Percentiles rank a stretch among this genome's conserved stretches.
These are phyloP conservation scores for Termitomyces bulborhizus DNA, from an alignment of 768 basidiomycete species.

Conservation along the genomic window DNA sequence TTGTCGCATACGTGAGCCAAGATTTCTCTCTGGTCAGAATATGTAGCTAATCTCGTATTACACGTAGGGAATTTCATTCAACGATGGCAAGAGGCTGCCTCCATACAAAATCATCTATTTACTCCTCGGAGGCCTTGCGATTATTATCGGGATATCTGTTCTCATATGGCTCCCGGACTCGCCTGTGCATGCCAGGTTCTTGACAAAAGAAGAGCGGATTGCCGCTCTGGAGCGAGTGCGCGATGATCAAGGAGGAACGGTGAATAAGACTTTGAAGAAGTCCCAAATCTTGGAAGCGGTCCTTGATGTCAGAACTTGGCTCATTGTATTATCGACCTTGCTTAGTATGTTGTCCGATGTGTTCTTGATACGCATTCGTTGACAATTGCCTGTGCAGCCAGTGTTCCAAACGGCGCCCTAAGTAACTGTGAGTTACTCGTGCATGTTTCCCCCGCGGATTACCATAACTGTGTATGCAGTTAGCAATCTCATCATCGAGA, in stretches of 20 bases:
- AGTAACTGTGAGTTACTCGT: conserved; percentile 47
- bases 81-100: conserved; percentile 37
- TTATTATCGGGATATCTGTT: conserved; percentile 49
- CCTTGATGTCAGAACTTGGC: conserved; percentile 53
- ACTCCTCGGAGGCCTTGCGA: conserved; percentile 54
- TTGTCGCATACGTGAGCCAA: conserved; percentile 49
- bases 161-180: conserved; percentile 62
- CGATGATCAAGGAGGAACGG: conserved; percentile 59
- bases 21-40: neutral
- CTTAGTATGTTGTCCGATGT: conserved; percentile 35
- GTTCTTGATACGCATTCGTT: neutral
- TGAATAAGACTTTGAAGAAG: conserved; percentile 54
- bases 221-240: conserved; percentile 61
- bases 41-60: neutral
- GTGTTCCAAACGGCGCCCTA: conserved; percentile 58
- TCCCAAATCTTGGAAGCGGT: conserved; percentile 54
- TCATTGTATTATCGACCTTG: conserved; percentile 53
- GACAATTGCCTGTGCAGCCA: conserved; percentile 31
- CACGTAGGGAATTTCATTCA: conserved; percentile 49
- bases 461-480: conserved; percentile 24
- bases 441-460: neutral
- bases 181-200: conserved; percentile 50
- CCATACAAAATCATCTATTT: conserved; percentile 61
- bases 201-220: conserved; percentile 53
- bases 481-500: conserved; percentile 57